A percentile compares a stretch with the other conserved stretches of the same genome.
phyloP scores from a whole-genome alignment of 208 protist species.

The Trypanosoma scelopori region DNA sequence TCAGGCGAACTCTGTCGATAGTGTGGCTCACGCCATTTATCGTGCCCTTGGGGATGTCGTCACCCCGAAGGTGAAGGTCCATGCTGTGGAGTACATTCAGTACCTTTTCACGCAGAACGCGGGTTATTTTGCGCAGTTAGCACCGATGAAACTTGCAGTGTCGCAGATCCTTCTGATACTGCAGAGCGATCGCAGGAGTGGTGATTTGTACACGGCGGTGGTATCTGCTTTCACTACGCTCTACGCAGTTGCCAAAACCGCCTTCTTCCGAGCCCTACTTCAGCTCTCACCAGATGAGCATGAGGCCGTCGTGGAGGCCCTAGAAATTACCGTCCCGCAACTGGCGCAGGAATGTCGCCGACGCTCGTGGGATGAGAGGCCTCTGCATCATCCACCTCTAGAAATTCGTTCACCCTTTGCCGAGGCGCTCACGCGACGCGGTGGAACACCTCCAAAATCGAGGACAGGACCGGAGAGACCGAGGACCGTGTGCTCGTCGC shows the following conservation, averaged over 20 bases:
- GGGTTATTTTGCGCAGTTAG: constrained; percentile 20
- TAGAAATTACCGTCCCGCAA: constrained; percentile 22
- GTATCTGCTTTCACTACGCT: constrained; percentile 17
- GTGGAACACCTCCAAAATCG: not conserved
- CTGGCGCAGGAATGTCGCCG: constrained; percentile 25
- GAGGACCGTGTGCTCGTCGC: not conserved
- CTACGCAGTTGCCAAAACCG: constrained; percentile 2
- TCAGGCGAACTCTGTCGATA: constrained; percentile 11
- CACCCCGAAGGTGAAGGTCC: constrained; percentile 24
- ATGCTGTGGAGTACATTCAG: constrained; percentile 40
- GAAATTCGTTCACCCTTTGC: constrained; percentile 9
- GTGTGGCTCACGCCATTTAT: constrained; percentile 23
- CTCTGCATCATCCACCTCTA: constrained; percentile 10
- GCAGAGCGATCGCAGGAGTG: constrained; percentile 8
- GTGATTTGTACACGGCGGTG: constrained; percentile 15
- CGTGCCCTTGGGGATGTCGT: constrained; percentile 20
- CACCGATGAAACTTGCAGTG: constrained; percentile 23
- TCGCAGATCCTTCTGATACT: constrained; percentile 9
- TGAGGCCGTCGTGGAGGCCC: constrained; percentile 4
- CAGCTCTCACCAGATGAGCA: constrained; percentile 25
- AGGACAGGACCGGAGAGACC: not conserved
- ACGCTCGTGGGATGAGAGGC: constrained; percentile 3
- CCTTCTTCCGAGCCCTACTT: constrained; percentile 11
- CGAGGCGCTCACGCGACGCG: not conserved
- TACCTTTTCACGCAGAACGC: constrained; percentile 27